These are phyloP conservation scores for Podila minutissima DNA, from an alignment of 192 early-diverging fungal genomes.

Conservation along the genomic window DNA sequence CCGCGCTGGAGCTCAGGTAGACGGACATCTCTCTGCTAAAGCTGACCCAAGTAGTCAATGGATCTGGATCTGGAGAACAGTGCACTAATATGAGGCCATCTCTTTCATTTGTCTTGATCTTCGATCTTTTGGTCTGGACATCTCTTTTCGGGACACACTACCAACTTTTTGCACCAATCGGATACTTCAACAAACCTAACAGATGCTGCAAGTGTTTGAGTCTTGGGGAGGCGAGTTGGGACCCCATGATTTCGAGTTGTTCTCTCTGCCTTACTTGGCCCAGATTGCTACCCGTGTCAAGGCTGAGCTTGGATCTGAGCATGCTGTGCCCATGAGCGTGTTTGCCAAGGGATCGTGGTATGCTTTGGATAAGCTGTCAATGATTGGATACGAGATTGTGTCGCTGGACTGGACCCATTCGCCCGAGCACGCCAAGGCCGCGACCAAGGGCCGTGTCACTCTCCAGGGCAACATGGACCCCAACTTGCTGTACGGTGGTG, in stretches of 20 bases:
- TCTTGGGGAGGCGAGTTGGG: slow-evolving; percentile 95
- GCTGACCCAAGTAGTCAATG: slow-evolving; percentile 2
- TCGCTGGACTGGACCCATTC: slow-evolving; percentile 93
- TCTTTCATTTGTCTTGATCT: background rate
- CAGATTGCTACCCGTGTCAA: slow-evolving; percentile 87
- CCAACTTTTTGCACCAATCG: background rate
- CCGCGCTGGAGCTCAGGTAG: slow-evolving; percentile 95
- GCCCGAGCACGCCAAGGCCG: slow-evolving; percentile 66
- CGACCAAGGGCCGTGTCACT: slow-evolving; percentile 64
- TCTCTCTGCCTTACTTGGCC: slow-evolving; percentile 89
- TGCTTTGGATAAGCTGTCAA: slow-evolving; percentile 76
- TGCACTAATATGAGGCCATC: background rate
- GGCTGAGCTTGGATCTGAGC: slow-evolving; percentile 47
- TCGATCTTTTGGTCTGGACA: no score
- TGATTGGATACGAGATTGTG: slow-evolving; percentile 83
- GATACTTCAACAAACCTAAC: background rate
- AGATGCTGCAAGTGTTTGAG: slow-evolving; percentile 98
- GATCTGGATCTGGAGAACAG: background rate
- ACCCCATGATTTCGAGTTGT: slow-evolving; percentile 81
- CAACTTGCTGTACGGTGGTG: slow-evolving; percentile 78
- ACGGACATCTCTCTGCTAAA: background rate
- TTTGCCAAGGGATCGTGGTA: slow-evolving; percentile 96
- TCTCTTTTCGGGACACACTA: background rate
- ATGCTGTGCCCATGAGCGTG: slow-evolving; percentile 85
- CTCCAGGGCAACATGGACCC: slow-evolving; percentile 99